Conservation (phyloP, 495 filamentous ascomycete genomes). For the Hypoxylon perforatum region DNA sequence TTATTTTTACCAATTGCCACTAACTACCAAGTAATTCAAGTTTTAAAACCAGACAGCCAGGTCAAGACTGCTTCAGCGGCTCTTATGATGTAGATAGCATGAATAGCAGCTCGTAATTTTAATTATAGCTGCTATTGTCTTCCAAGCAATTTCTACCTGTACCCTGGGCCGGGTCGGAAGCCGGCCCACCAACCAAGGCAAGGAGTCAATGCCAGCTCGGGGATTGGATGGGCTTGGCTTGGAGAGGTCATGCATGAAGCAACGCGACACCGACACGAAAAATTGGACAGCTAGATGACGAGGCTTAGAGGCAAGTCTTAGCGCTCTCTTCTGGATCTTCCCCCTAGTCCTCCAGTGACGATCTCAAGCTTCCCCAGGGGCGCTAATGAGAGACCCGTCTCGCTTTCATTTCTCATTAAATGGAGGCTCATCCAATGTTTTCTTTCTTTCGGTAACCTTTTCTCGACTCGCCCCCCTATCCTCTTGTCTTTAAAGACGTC, state of each 20-base stretch:
- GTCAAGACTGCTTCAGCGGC: background rate
- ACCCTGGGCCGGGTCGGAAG: conserved; percentile 17
- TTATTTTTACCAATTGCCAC: background rate
- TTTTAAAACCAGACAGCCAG: too few species aligned
- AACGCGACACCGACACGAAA: conserved; percentile 41
- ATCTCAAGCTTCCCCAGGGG: conserved; percentile 42
- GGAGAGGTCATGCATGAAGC: conserved; percentile 35
- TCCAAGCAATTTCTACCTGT: conserved; percentile 23
- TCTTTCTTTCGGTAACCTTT: conserved; percentile 33
- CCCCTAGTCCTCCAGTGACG: conserved; percentile 23
- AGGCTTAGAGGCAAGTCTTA: conserved; percentile 33
- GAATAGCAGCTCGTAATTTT: conserved; percentile 33
- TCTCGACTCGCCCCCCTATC: conserved; percentile 23
- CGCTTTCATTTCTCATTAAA: conserved; percentile 41
- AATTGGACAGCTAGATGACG: conserved; percentile 38
- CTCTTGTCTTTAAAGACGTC: conserved; percentile 37
- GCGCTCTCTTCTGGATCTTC: conserved; percentile 22
- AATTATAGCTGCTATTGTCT: conserved; percentile 18
- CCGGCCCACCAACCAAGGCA: conserved; percentile 36
- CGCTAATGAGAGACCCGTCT: conserved; percentile 39
- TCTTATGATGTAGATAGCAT: conserved; percentile 4
- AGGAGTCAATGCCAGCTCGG: conserved; percentile 21
- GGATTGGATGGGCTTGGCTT: conserved; percentile 30
- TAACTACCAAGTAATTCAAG: background rate
- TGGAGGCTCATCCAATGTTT: conserved; percentile 35